phyloP scores from a whole-genome alignment of 306 rosid genomes.

The Lathyrus aphaca region DNA sequence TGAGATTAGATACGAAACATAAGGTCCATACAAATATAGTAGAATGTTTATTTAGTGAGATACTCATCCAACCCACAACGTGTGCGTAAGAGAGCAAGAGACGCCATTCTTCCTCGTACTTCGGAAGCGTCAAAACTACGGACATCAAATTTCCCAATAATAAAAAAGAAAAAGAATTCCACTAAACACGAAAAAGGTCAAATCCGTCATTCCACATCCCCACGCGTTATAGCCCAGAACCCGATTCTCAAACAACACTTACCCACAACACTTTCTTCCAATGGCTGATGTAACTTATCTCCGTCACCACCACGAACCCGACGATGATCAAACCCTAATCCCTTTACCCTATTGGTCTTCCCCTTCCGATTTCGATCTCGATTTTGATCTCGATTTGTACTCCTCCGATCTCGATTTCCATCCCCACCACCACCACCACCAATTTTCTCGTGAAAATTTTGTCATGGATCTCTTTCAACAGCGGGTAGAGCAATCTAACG shows the following conservation, averaged over 20 bases:
- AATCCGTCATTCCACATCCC: conserved; percentile 12
- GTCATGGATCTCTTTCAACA: conserved; percentile 88
- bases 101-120: conserved; percentile 36
- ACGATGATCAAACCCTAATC: conserved; percentile 47
- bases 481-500: conserved; percentile 82
- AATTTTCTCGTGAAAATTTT: conserved; percentile 59
- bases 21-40: background rate
- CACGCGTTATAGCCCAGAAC: conserved; percentile 10
- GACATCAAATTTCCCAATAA: conserved; percentile 4
- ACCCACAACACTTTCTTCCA: background rate
- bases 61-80: background rate
- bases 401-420: conserved; percentile 53
- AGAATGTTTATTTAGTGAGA: background rate
- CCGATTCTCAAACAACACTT: conserved; percentile 17
- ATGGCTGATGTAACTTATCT: conserved; percentile 61
- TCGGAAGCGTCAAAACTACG: conserved; percentile 8
- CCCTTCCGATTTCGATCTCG: conserved; percentile 38
- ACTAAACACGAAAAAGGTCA: conserved; percentile 1
- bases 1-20: background rate
- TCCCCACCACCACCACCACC: conserved; percentile 33
- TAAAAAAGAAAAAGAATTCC: background rate
- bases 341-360: conserved; percentile 39
- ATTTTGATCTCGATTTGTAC: conserved; percentile 52
- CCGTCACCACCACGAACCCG: conserved; percentile 48
- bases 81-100: conserved; percentile 31